Evolutionary conservation across 2,329 filamentous ascomycete genomes (phyloP).

Genomic region (Bipolaris cookei): DNA sequence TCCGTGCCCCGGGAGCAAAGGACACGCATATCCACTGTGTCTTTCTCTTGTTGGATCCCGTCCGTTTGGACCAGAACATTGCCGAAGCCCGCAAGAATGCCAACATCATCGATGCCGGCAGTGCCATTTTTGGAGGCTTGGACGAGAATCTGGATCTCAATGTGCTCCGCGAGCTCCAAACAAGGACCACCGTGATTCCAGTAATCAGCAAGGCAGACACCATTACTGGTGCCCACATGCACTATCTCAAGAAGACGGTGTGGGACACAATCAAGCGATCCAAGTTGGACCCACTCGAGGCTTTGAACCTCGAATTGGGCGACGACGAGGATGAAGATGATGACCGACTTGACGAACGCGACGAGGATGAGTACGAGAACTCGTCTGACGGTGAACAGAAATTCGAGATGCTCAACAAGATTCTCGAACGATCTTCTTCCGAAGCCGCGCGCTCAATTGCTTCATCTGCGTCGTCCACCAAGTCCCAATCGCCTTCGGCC

Average conservation of each 20-base stretch:
- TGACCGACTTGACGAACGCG: slow-evolving; percentile 57
- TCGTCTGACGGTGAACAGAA: slow-evolving; percentile 45
- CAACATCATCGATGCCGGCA: slow-evolving; percentile 54
- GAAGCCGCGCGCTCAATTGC: slow-evolving; percentile 44
- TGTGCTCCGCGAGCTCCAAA: slow-evolving; percentile 83
- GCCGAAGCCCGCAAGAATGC: slow-evolving; percentile 65
- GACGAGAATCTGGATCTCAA: slow-evolving; percentile 92
- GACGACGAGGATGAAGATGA: slow-evolving; percentile 67
- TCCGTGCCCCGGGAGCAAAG: slow-evolving; percentile 87
- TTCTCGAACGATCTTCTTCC: slow-evolving; percentile 48
- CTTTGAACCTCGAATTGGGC: slow-evolving; percentile 80
- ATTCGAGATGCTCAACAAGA: slow-evolving; percentile 47
- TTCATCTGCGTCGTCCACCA: slow-evolving; percentile 41
- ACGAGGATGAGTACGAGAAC: slow-evolving; percentile 56
- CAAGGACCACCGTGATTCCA: slow-evolving; percentile 93
- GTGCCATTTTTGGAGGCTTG: slow-evolving; percentile 68
- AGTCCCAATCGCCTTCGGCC: slow-evolving; percentile 41
- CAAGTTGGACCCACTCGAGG: slow-evolving; percentile 85
- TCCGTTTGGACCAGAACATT: slow-evolving; percentile 82
- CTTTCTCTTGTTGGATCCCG: slow-evolving; percentile 88
- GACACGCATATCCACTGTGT: slow-evolving; percentile 98
- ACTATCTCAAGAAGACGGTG: slow-evolving; percentile 85
- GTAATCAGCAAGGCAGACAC: slow-evolving; percentile 97
- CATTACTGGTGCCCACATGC: slow-evolving; percentile 94
- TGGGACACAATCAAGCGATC: slow-evolving; percentile 86